These are phyloP conservation scores for Hirschioporus abietinus DNA, from an alignment of 768 basidiomycete genomes.

Conservation along the genomic window DNA sequence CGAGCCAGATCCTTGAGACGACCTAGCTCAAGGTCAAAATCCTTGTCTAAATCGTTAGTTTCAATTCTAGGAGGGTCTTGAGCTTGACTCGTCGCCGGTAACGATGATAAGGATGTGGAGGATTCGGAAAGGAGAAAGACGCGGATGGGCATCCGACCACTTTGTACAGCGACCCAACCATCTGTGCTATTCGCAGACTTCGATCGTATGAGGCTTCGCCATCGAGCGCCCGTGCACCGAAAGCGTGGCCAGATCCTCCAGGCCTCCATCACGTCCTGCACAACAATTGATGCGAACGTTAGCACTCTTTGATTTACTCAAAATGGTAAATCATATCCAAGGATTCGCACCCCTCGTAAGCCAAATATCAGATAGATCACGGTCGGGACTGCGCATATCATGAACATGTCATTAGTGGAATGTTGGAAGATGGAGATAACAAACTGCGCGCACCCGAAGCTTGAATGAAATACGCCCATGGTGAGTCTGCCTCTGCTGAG, in stretches of 20 bases:
- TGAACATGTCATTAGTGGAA: background rate
- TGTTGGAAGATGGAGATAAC: background rate
- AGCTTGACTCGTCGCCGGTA: background rate
- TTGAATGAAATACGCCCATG: constrained; percentile 4
- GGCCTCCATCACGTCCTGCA: background rate
- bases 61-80: background rate
- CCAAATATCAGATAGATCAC: constrained; percentile 1
- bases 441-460: background rate
- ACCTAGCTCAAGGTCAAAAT: background rate
- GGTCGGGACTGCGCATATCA: background rate
- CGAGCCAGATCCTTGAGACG: background rate
- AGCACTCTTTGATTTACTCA: background rate
- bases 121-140: background rate
- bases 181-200: background rate
- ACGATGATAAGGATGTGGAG: background rate
- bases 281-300: background rate
- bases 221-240: background rate
- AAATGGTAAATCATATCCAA: background rate
- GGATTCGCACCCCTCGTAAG: background rate
- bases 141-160: background rate
- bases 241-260: constrained; percentile 1
- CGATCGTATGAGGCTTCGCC: background rate
- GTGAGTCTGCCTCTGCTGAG: background rate
- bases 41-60: too few species aligned
- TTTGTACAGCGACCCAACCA: background rate